Conservation (phyloP, 805 yeast species). For the Nakazawaea ishiwadae region DNA sequence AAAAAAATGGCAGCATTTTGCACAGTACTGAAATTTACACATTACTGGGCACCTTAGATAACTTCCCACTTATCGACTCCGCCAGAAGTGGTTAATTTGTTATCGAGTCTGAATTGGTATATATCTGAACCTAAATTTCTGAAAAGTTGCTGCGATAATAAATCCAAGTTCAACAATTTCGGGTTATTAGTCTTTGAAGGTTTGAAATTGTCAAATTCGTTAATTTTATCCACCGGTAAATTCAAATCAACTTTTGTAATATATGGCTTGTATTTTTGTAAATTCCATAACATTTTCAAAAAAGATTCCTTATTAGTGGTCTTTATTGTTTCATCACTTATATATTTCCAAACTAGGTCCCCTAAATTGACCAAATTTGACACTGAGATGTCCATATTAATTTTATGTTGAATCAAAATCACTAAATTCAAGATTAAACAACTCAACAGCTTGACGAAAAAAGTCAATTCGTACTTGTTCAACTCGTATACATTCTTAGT, state of each 20-base stretch:
- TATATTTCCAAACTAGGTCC: conserved; percentile 15
- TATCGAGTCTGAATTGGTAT: conserved; percentile 6
- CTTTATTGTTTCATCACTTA: not conserved
- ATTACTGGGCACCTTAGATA: conserved; percentile 10
- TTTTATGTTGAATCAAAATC: conserved; percentile 7
- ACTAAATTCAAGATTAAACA: conserved; percentile 18
- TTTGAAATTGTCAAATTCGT: not conserved
- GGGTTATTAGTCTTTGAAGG: not conserved
- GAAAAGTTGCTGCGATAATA: not conserved
- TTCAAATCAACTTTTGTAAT: conserved; percentile 13
- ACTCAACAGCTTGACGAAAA: conserved; percentile 17
- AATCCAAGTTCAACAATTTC: not conserved
- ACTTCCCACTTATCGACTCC: conserved; percentile 23
- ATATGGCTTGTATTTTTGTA: conserved; percentile 15
- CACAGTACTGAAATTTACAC: conserved; percentile 11
- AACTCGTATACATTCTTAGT: conserved; percentile 15
- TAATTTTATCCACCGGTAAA: not conserved
- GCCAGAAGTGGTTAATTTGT: too few relatives aligned
- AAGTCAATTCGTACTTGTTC: conserved; percentile 15
- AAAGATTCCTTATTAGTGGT: not conserved
- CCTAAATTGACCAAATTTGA: conserved; percentile 13
- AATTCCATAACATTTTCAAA: conserved; percentile 2
- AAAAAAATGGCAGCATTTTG: not conserved
- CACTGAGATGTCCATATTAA: conserved; percentile 3
- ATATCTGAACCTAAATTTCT: not conserved